Conservation (phyloP, 1,139 yeast genomes). For the Saccharomyces uvarum region DNA sequence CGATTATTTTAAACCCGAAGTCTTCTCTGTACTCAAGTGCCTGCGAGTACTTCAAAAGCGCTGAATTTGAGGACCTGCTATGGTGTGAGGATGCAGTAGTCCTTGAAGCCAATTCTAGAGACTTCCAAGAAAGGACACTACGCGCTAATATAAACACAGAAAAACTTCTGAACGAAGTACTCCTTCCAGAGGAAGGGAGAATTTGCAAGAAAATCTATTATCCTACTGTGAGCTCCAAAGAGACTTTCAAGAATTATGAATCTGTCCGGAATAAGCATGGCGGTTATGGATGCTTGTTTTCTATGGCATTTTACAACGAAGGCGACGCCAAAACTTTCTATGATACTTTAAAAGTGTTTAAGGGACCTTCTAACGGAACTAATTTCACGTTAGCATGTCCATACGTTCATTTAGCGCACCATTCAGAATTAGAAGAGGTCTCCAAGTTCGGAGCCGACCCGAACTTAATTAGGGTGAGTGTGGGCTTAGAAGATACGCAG, state of each 20-base stretch:
- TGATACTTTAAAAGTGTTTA: constrained; percentile 65
- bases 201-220: constrained; percentile 56
- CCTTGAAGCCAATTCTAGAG: constrained; percentile 87
- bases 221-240: constrained; percentile 47
- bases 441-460: constrained; percentile 81
- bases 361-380: constrained; percentile 93
- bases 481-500: constrained; percentile 64
- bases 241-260: constrained; percentile 63
- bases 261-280: constrained; percentile 58
- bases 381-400: constrained; percentile 91
- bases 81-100: constrained; percentile 95
- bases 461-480: constrained; percentile 71
- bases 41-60: constrained; percentile 43
- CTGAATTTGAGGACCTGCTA: constrained; percentile 55
- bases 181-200: constrained; percentile 36
- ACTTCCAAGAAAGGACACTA: constrained; percentile 62
- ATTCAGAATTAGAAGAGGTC: constrained; percentile 72
- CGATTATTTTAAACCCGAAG: constrained; percentile 66
- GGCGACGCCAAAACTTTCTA: constrained; percentile 66
- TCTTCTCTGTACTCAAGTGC: constrained; percentile 47
- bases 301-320: constrained; percentile 64
- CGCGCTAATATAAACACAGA: constrained; percentile 63
- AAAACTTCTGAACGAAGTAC: constrained; percentile 40
- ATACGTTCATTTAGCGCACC: constrained; percentile 84
- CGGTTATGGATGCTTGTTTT: constrained; percentile 89